Evolutionary conservation across 2,329 filamentous ascomycete species (phyloP).

Genomic region (Incumbomyces delicatus): DNA sequence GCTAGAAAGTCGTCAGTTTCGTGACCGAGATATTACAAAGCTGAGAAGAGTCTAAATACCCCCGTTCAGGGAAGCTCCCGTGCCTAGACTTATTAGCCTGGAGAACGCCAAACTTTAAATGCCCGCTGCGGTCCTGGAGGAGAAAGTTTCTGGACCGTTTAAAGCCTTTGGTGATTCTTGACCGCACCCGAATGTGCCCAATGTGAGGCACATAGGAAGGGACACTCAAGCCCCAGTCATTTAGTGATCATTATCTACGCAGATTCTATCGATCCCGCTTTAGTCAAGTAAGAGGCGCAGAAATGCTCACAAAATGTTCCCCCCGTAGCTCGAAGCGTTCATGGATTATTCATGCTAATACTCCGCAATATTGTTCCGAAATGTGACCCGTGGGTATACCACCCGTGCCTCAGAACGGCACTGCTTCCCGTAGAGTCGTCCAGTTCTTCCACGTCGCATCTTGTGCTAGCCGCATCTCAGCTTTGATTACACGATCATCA

Average conservation of each 20-base stretch:
- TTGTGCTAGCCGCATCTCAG: slow-evolving; percentile 16
- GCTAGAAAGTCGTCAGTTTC: too few relatives aligned
- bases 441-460: slow-evolving; percentile 18
- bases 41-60: too few relatives aligned
- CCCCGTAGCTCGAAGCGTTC: not conserved
- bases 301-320: not conserved
- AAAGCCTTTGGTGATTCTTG: not conserved
- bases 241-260: not conserved
- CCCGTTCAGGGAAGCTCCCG: too few relatives aligned
- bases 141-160: not conserved
- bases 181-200: not conserved
- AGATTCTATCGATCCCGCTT: not conserved
- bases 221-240: not conserved
- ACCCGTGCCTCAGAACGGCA: slow-evolving; percentile 15
- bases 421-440: slow-evolving; percentile 13
- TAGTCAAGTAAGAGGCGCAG: not conserved
- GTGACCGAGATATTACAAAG: too few relatives aligned
- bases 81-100: not conserved
- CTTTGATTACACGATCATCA: slow-evolving; percentile 15
- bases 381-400: too few relatives aligned
- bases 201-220: not conserved
- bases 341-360: not conserved
- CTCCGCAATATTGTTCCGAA: not conserved
- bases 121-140: not conserved
- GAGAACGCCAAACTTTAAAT: not conserved